These are phyloP conservation scores for Wickerhamomyces hampshirensis DNA, from an alignment of 805 yeast species.

Conservation along the genomic window DNA sequence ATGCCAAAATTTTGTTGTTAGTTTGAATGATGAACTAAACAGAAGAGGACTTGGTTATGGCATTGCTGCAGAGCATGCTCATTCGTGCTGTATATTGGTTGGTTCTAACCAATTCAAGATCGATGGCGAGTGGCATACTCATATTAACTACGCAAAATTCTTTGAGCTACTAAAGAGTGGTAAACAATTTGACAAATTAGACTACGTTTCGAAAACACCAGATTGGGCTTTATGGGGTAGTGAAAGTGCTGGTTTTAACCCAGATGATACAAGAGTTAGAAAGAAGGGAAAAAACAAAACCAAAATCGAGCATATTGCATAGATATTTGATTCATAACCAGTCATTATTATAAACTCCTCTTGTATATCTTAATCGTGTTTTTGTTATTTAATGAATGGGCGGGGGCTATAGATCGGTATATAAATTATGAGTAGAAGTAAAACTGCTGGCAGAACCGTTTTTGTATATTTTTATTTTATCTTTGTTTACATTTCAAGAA, in stretches of 20 bases:
- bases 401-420: no score
- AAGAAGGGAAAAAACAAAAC: conserved; percentile 19
- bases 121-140: conserved; percentile 79
- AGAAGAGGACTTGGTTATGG: conserved; percentile 69
- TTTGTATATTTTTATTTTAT: no score
- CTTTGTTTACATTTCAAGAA: not conserved
- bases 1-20: conserved; percentile 69
- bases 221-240: conserved; percentile 91
- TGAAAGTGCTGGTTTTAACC: conserved; percentile 82
- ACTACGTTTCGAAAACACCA: conserved; percentile 78
- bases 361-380: no score
- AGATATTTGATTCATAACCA: not conserved
- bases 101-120: conserved; percentile 71
- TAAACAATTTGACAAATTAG: conserved; percentile 66
- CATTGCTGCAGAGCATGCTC: conserved; percentile 93
- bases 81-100: conserved; percentile 84
- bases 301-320: no score
- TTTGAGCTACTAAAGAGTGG: conserved; percentile 67
- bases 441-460: no score
- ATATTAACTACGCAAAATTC: conserved; percentile 74
- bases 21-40: conserved; percentile 55
- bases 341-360: no score
- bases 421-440: no score
- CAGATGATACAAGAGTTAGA: conserved; percentile 58
- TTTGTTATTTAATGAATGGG: no score